phyloP scores from a whole-genome alignment of 1,284 basidiomycete genomes.

The Leccinum angustisporum region DNA sequence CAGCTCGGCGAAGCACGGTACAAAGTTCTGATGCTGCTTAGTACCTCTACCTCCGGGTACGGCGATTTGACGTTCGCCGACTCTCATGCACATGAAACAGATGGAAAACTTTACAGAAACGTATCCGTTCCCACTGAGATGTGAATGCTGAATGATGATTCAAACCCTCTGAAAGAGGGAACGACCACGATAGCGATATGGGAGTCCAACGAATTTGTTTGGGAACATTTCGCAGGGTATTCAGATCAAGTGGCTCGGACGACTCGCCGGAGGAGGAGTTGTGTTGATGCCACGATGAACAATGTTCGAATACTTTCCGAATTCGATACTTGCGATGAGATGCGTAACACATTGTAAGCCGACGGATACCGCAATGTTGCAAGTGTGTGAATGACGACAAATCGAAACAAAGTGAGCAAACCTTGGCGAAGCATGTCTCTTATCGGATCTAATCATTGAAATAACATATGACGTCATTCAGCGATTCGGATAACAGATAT shows the following conservation, averaged over 20 bases:
- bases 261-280: background rate
- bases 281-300: no score
- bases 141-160: background rate
- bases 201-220: background rate
- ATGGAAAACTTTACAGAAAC: background rate
- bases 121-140: background rate
- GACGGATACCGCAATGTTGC: no score
- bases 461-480: background rate
- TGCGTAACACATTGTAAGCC: background rate
- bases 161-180: background rate
- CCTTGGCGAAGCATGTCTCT: background rate
- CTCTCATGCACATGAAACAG: background rate
- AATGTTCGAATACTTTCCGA: background rate
- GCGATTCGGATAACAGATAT: background rate
- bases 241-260: background rate
- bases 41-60: no score
- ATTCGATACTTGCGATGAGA: background rate
- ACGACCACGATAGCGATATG: background rate
- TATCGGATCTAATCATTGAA: background rate
- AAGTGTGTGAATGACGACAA: background rate
- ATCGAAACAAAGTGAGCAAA: background rate
- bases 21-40: background rate
- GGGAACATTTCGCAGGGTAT: background rate
- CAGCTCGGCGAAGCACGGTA: background rate
- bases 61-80: background rate